phyloP scores from a whole-genome alignment of 208 protist genomes.

The Vickermania ingenoplastis region DNA sequence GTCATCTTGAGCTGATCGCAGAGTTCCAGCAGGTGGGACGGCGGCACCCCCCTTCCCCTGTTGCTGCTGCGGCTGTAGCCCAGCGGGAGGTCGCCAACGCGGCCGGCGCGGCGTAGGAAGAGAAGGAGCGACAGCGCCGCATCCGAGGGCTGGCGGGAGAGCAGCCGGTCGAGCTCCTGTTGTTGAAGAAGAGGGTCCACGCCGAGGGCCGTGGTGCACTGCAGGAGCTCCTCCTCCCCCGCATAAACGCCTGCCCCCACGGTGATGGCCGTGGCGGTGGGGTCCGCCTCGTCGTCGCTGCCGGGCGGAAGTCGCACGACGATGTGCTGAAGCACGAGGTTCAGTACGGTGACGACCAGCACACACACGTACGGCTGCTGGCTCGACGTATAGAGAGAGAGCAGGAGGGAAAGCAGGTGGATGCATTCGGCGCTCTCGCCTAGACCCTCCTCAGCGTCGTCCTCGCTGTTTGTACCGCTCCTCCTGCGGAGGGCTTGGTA shows the following conservation, averaged over 20 bases:
- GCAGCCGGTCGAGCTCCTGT: neutral
- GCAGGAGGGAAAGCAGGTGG: neutral
- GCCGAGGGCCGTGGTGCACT: neutral
- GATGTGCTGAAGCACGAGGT: neutral
- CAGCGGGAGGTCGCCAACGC: too few species aligned
- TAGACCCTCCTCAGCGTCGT: neutral
- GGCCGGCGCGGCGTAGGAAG: neutral
- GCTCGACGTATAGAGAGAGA: neutral
- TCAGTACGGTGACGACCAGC: neutral
- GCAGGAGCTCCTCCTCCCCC: neutral
- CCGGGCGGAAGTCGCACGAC: neutral
- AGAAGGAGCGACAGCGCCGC: neutral
- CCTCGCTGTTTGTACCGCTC: neutral
- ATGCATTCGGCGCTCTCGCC: neutral
- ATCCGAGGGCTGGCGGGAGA: neutral
- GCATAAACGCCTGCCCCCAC: neutral
- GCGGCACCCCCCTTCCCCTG: neutral
- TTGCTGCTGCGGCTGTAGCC: neutral
- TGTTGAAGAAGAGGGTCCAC: neutral
- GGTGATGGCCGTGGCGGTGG: neutral
- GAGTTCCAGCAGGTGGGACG: neutral
- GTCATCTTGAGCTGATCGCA: conserved; percentile 21
- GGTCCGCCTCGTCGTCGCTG: too few species aligned
- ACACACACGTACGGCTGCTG: neutral
- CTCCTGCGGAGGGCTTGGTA: neutral